phyloP scores from a whole-genome alignment of 768 basidiomycete species.

The Guyanaporus albipodus region DNA sequence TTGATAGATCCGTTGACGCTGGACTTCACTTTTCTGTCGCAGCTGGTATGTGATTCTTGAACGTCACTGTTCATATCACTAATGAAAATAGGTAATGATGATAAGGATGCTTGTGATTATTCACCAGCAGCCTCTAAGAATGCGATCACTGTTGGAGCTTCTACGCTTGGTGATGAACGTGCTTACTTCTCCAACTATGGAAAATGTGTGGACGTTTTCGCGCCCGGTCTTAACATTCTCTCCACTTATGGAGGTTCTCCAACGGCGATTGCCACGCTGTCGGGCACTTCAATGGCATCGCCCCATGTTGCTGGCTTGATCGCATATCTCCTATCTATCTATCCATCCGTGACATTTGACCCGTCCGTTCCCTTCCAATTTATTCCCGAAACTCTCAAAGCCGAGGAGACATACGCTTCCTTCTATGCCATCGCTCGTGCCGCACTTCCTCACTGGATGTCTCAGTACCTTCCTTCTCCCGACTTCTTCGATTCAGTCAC shows the following conservation, averaged over 20 bases:
- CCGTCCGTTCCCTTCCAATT: slow-evolving; percentile 42
- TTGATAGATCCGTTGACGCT: slow-evolving; percentile 75
- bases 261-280: slow-evolving; percentile 67
- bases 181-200: slow-evolving; percentile 95
- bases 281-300: slow-evolving; percentile 93
- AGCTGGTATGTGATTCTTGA: slow-evolving; percentile 57
- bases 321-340: slow-evolving; percentile 89
- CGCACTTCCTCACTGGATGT: slow-evolving; percentile 55
- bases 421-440: slow-evolving; percentile 54
- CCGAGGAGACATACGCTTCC: slow-evolving; percentile 37
- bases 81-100: slow-evolving; percentile 61
- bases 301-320: slow-evolving; percentile 88
- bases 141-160: slow-evolving; percentile 93
- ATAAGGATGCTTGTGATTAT: slow-evolving; percentile 86
- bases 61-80: neutral
- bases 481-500: slow-evolving; percentile 43
- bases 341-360: slow-evolving; percentile 64
- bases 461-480: slow-evolving; percentile 54
- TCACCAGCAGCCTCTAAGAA: slow-evolving; percentile 88
- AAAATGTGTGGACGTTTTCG: slow-evolving; percentile 88
- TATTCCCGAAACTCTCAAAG: slow-evolving; percentile 33
- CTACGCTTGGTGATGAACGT: slow-evolving; percentile 73
- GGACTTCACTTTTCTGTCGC: slow-evolving; percentile 98
- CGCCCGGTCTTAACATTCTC: slow-evolving; percentile 85
- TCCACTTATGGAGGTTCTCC: slow-evolving; percentile 77